Evolutionary conservation across 1,284 basidiomycete species (phyloP).

Genomic region (Termitomyces sp.): DNA sequence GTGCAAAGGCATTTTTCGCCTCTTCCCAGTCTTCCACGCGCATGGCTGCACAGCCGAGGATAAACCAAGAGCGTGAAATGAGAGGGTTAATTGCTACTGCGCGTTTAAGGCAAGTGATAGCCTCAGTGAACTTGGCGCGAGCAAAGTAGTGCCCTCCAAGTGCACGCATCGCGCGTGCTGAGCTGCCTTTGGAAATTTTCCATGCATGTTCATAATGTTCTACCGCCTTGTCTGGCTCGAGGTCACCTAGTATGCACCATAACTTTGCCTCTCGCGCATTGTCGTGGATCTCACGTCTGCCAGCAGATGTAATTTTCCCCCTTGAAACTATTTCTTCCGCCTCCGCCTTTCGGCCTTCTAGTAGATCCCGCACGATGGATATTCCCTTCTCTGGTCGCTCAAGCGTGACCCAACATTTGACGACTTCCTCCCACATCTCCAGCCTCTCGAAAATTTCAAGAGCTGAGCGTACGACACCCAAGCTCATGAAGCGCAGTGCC

Average conservation of each 20-base stretch:
- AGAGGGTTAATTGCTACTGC: conserved; percentile 90
- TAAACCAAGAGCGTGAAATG: conserved; percentile 88
- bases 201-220: conserved; percentile 84
- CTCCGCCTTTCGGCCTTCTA: conserved; percentile 81
- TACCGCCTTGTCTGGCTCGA: conserved; percentile 67
- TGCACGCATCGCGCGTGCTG: conserved; percentile 87
- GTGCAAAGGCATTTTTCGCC: conserved; percentile 78
- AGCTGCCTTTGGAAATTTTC: conserved; percentile 74
- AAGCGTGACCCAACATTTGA: conserved; percentile 77
- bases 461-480: conserved; percentile 85
- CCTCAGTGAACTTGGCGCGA: conserved; percentile 54
- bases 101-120: conserved; percentile 63
- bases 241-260: conserved; percentile 94
- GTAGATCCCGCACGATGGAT: conserved; percentile 73
- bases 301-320: conserved; percentile 43
- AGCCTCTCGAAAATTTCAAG: conserved; percentile 88
- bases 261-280: conserved; percentile 82
- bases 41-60: conserved; percentile 88
- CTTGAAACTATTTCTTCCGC: conserved; percentile 67
- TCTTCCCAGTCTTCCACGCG: conserved; percentile 79
- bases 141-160: conserved; percentile 84
- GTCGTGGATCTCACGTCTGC: conserved; percentile 50
- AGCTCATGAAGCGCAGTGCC: conserved; percentile 71
- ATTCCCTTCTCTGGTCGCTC: conserved; percentile 77
- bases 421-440: conserved; percentile 97